Percentiles rank a stretch among this genome's conserved stretches.
phyloP scores from a whole-genome alignment of 176 grass and related monocot genomes.

The Tillandsia leiboldiana region DNA sequence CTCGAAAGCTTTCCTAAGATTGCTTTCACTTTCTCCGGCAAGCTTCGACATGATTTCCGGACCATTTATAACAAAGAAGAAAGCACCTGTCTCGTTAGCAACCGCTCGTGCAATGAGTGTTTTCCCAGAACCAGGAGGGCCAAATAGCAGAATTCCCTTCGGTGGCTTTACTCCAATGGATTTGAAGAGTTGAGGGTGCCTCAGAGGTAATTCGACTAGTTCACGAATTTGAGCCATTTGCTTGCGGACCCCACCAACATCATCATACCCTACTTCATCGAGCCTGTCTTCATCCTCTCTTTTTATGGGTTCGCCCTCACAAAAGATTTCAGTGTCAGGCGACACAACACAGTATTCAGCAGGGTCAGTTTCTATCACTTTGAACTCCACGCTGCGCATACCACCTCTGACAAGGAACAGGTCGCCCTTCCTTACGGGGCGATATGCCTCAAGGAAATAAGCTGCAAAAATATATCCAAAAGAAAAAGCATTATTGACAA shows the following conservation, averaged over 20 bases:
- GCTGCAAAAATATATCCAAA: constrained; percentile 15
- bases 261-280: constrained; percentile 45
- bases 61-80: constrained; percentile 53
- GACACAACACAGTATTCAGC: constrained; percentile 40
- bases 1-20: constrained; percentile 51
- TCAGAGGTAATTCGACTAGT: constrained; percentile 46
- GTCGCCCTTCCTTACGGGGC: constrained; percentile 48
- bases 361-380: constrained; percentile 35
- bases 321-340: constrained; percentile 33
- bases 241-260: constrained; percentile 53
- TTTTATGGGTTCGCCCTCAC: constrained; percentile 38
- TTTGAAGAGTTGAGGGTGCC: constrained; percentile 53
- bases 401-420: constrained; percentile 52
- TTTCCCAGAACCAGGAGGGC: constrained; percentile 45
- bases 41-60: constrained; percentile 61
- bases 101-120: constrained; percentile 45
- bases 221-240: constrained; percentile 50
- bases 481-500: background rate
- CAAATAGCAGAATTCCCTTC: constrained; percentile 47
- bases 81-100: constrained; percentile 46
- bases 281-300: constrained; percentile 52
- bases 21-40: constrained; percentile 54
- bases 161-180: constrained; percentile 54
- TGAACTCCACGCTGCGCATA: constrained; percentile 53
- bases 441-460: constrained; percentile 39